Evolutionary conservation across 2,329 filamentous ascomycete species (phyloP).

Genomic region (Ceratocystis albifundus): DNA sequence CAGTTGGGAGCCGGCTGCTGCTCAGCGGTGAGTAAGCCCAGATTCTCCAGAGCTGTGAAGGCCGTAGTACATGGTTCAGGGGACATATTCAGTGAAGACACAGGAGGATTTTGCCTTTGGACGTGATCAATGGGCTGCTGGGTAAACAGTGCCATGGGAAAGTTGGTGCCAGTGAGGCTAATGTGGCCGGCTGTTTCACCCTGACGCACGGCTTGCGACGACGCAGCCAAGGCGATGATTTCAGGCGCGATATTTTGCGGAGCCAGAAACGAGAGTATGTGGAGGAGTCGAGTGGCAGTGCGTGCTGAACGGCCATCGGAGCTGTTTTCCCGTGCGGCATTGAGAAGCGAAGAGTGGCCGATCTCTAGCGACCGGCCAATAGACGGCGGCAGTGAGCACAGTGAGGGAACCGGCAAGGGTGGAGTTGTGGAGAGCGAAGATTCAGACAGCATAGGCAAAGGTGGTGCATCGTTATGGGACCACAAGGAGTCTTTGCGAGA

Average conservation of each 20-base stretch:
- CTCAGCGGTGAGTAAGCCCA: neutral
- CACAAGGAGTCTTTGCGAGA: slow-evolving; percentile 1
- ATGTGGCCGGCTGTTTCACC: slow-evolving; percentile 2
- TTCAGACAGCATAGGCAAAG: neutral
- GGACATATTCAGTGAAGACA: neutral
- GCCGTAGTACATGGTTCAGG: neutral
- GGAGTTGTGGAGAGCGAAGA: neutral
- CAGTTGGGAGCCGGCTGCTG: neutral
- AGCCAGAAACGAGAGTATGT: neutral
- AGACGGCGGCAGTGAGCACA: neutral
- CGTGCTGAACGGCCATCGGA: neutral
- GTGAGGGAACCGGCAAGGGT: neutral
- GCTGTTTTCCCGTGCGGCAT: slow-evolving; percentile 5
- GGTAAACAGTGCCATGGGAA: neutral
- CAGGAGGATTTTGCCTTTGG: neutral
- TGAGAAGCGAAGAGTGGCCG: slow-evolving; percentile 4
- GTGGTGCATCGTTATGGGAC: neutral
- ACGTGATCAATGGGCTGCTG: neutral
- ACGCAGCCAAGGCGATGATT: neutral
- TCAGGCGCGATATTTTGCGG: neutral
- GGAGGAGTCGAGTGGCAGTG: neutral
- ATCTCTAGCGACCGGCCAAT: neutral
- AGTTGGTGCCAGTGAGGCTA: neutral
- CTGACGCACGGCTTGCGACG: neutral
- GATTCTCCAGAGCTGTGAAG: neutral